phyloP scores from a whole-genome alignment of 2,329 filamentous ascomycete genomes.

The Basipetospora chlamydospora region DNA sequence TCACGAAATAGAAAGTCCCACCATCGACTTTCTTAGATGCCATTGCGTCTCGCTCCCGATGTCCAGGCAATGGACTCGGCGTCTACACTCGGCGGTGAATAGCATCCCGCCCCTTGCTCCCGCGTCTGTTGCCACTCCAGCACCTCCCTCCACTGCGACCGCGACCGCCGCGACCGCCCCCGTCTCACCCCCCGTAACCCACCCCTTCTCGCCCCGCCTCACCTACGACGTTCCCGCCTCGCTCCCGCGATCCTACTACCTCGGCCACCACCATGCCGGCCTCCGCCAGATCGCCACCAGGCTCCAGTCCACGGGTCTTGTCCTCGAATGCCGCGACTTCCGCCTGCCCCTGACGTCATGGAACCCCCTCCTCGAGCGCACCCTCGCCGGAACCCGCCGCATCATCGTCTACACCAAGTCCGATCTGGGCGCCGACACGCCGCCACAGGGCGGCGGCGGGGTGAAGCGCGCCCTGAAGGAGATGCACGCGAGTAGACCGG shows the following conservation, averaged over 20 bases:
- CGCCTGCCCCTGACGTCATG: conserved; percentile 77
- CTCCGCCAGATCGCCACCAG: conserved; percentile 69
- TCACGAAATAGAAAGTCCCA: too few species aligned
- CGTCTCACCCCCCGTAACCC: conserved; percentile 8
- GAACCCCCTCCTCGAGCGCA: conserved; percentile 77
- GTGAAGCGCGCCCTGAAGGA: conserved; percentile 14
- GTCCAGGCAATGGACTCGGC: conserved; percentile 7
- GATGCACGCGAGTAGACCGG: conserved; percentile 14
- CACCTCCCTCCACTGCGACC: too few species aligned
- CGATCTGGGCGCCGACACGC: conserved; percentile 46
- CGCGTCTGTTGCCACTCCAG: too few species aligned
- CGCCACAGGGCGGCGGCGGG: conserved; percentile 5
- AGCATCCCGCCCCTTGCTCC: background rate
- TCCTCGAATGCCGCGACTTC: conserved; percentile 91
- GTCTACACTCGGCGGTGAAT: background rate
- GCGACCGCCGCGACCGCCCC: background rate
- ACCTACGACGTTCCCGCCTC: conserved; percentile 57
- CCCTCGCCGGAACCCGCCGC: conserved; percentile 56
- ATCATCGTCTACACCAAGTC: conserved; percentile 85
- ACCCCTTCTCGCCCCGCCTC: conserved; percentile 55
- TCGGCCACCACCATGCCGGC: conserved; percentile 81
- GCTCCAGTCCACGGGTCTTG: conserved; percentile 67
- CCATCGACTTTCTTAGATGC: too few species aligned
- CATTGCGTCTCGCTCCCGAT: background rate
- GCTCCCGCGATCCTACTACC: conserved; percentile 80